Evolutionary conservation across 176 grass and related monocot species (phyloP), one percentile per base, ranked within the genome.

Genomic region (Oryza coarctata): DNA sequence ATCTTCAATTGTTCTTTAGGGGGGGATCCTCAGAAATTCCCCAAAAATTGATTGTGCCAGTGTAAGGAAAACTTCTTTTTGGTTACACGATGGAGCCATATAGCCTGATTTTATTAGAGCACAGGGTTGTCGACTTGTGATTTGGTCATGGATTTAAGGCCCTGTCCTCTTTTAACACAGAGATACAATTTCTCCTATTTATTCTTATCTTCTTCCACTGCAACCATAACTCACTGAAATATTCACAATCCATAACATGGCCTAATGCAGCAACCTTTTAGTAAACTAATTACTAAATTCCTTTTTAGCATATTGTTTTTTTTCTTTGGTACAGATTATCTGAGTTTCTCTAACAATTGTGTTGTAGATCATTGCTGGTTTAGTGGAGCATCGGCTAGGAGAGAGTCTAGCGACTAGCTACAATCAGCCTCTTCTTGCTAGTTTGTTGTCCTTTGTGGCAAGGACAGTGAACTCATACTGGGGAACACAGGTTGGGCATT

Each of bases 401-500:
- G 96, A 98, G 65, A 88, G 85, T 71, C 63, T 98, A 30, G 82
- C 90, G 63, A 89, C 92, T 41, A 93, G 84, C 62, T 92, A 94
- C 84, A 91, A 94, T 81, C 88, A 89, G 49, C 90, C 93, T 62
- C 77, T 95, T 81, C 87, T 95, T 93, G 90, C 89, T 33, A 91
- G 92, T 77, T 32, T 93, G 26, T 76, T 98, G 86, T 98, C 96
- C 67, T 98, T 98, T 64, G 79, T 88, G 67, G 87, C 84, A 69
- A 94, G 96, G 72, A 98, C 88, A 22, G 80, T 77, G 64, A 98
- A 98, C 87, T 98, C 96, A 36, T 98, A 98, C 80, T 95, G 91
- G 90, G 96, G 92, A 95, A 98, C 95, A 86, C 96, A 98, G 96
- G 96, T 98, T 84, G 80, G 85, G 12, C 41, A 52, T 34, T 57